Conservation (phyloP, 495 filamentous ascomycete species). For the Podospora pseudocomata region DNA sequence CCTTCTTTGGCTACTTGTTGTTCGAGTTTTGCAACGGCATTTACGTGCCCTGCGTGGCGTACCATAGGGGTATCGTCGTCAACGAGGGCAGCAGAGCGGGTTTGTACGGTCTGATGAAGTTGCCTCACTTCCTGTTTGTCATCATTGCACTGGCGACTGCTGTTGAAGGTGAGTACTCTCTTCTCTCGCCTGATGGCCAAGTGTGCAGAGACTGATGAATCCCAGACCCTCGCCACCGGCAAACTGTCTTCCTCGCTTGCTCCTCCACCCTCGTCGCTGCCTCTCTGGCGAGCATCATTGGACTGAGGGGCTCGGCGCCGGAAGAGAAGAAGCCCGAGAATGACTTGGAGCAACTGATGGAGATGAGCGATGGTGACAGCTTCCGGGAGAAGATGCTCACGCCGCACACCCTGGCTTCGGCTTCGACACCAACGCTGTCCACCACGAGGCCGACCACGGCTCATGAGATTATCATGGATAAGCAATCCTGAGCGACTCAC, state of each 20-base stretch:
- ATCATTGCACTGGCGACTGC: not conserved
- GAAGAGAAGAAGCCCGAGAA: not conserved
- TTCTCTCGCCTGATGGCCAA: not conserved
- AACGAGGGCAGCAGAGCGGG: not conserved
- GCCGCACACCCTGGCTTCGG: not conserved
- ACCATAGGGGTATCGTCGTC: not conserved
- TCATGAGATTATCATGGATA: not conserved
- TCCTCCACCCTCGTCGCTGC: not conserved
- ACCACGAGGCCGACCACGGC: not conserved
- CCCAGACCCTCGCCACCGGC: not conserved
- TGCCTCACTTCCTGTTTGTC: not conserved
- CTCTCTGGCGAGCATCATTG: not conserved
- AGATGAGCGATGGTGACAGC: slow-evolving; percentile 3
- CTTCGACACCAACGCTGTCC: not conserved
- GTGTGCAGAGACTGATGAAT: not conserved
- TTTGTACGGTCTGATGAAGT: not conserved
- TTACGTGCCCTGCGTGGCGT: not conserved
- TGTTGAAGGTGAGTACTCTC: not conserved
- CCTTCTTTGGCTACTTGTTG: not conserved
- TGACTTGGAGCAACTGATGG: not conserved
- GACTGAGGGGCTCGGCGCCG: not conserved
- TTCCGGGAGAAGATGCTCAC: not conserved
- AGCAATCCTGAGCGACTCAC: not conserved
- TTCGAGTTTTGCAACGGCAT: slow-evolving; percentile 5
- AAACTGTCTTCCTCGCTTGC: not conserved